These are phyloP conservation scores for Syncephalastrum racemosum DNA, from an alignment of 371 early-diverging fungal species.

Conservation along the genomic window DNA sequence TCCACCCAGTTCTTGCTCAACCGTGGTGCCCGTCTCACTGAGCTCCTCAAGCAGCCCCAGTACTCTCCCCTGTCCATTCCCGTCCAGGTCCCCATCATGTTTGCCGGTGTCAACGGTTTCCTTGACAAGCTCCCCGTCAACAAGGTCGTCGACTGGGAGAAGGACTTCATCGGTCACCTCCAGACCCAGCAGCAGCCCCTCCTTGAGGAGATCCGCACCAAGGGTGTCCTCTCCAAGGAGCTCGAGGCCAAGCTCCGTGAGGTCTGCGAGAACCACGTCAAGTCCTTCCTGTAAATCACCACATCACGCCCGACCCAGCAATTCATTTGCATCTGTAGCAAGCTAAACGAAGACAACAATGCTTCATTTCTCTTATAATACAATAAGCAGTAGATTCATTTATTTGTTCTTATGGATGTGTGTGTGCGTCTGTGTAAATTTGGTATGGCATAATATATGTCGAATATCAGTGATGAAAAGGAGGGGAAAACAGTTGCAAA, in stretches of 20 bases:
- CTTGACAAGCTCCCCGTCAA: constrained; percentile 93
- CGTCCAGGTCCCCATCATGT: constrained; percentile 91
- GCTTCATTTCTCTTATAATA: no score
- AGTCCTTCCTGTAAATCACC: constrained; percentile 82
- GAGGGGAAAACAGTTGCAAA: no score
- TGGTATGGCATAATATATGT: no score
- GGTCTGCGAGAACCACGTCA: constrained; percentile 81
- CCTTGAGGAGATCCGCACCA: constrained; percentile 86
- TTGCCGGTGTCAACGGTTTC: constrained; percentile 96
- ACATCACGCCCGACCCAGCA: neutral
- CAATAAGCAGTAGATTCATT: no score
- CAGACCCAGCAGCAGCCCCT: constrained; percentile 83
- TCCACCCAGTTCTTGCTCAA: constrained; percentile 96
- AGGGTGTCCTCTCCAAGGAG: constrained; percentile 68
- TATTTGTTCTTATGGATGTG: no score
- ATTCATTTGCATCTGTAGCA: no score
- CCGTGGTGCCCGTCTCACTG: constrained; percentile 97
- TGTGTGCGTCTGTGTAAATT: no score
- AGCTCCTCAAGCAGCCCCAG: constrained; percentile 94
- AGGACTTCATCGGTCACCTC: constrained; percentile 86
- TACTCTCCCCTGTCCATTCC: constrained; percentile 91
- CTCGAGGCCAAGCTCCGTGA: constrained; percentile 87
- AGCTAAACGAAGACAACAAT: no score
- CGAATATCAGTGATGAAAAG: no score
- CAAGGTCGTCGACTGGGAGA: constrained; percentile 89